Evolutionary conservation across 2,329 filamentous ascomycete species (phyloP), one percentile per base, ranked within the genome.

Genomic region (Thielaviopsis populi): DNA sequence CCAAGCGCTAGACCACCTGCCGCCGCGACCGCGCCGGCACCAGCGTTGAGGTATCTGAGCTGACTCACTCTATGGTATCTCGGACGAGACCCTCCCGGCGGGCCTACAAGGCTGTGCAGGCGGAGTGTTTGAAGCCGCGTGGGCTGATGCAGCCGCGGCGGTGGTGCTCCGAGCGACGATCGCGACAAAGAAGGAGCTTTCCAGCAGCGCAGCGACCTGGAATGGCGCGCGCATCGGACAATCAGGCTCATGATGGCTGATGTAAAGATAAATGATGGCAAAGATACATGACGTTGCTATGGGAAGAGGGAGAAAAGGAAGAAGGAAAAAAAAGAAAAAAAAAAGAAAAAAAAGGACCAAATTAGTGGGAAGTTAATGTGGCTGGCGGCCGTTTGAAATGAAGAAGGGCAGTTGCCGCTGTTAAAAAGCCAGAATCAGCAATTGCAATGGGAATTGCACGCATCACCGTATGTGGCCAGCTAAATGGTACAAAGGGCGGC

Each of bases 191-290:
- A 50, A 50, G 46, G 37, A 41, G 37, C 33, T 53, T 30, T 27
- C 48, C 37, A 58, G n/a, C 37, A 58, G n/a, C 10, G 50, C 41
- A 40, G 37, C 48, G 8, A 54, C 27, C 48, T 48, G 22, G 37
- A 48, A 37, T 53, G 64, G 19, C 60, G 53, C 33, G 60, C 60
- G 46, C 59, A 63, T 27, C 58, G 60, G 37, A 65, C 50, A 65
- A 54, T 43, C 43, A 65, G 30, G 64, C 64, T 65, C 64, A 65
- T 65, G 43, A 53, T 63, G 41, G 53, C 22, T 54, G 48, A 43
- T 24, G 46, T n/a, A 24, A 17, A n/a, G 48, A 24, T 43, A 42
- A 46, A 19, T n/a, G 30, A 19, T 22, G 48, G 33, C 17, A 62
- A 62, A 42, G 48, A 56, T 33, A 24, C 37, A 56, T 62, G 53